phyloP scores from a whole-genome alignment of 2,329 filamentous ascomycete genomes.

The Chaetomiaceae sp. region DNA sequence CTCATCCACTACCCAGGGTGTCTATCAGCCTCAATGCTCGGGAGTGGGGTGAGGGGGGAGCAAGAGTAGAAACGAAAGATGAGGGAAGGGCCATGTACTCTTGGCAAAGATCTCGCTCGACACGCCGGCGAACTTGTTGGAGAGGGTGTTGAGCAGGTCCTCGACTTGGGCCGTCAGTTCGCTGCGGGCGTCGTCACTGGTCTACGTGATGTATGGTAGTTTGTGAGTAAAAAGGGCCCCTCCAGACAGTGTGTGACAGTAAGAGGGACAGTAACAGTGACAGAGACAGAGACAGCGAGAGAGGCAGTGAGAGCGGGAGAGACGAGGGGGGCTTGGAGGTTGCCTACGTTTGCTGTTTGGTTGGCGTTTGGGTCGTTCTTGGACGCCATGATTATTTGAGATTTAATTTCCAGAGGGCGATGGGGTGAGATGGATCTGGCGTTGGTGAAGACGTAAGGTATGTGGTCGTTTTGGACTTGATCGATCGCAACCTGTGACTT shows the following conservation, averaged over 20 bases:
- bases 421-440: too few relatives aligned
- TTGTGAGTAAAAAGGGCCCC: too few relatives aligned
- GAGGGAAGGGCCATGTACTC: slow-evolving; percentile 46
- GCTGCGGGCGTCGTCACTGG: slow-evolving; percentile 43
- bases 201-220: slow-evolving; percentile 24
- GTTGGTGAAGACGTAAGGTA: too few relatives aligned
- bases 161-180: slow-evolving; percentile 78
- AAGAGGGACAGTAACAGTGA: too few relatives aligned
- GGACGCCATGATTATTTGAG: slow-evolving; percentile 40
- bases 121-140: slow-evolving; percentile 77
- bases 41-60: too few relatives aligned
- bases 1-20: slow-evolving; percentile 87
- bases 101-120: slow-evolving; percentile 86
- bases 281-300: too few relatives aligned
- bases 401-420: too few relatives aligned
- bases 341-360: slow-evolving; percentile 34
- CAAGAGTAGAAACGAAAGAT: too few relatives aligned
- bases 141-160: slow-evolving; percentile 77
- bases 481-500: too few relatives aligned
- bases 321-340: neutral
- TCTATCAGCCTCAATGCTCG: slow-evolving; percentile 4
- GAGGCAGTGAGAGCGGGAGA: too few relatives aligned
- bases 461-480: too few relatives aligned
- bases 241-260: too few relatives aligned
- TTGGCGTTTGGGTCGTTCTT: slow-evolving; percentile 33